Evolutionary conservation across 2,329 filamentous ascomycete genomes (phyloP).

Genomic region (Thielaviopsis cerberus): DNA sequence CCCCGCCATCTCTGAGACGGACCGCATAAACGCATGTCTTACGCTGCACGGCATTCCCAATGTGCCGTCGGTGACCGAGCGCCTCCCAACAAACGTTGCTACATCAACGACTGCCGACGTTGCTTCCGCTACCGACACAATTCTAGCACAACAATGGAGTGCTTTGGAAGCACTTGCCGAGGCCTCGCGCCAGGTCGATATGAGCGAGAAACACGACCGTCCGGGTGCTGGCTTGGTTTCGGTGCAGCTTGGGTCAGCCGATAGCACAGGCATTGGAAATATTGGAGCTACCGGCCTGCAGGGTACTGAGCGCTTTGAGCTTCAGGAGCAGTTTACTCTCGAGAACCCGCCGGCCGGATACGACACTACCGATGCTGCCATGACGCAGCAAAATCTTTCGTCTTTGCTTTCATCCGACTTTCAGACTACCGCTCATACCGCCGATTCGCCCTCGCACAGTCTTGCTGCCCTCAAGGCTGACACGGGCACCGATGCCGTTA

Average conservation of each 20-base stretch:
- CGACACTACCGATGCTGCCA: slow-evolving; percentile 19
- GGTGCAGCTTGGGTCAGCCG: slow-evolving; percentile 13
- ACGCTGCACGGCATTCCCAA: slow-evolving; percentile 52
- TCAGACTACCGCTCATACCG: not conserved
- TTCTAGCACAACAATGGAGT: slow-evolving; percentile 46
- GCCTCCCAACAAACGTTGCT: not conserved
- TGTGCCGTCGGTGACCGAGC: slow-evolving; percentile 9
- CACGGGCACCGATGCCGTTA: not conserved
- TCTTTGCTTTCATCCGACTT: slow-evolving; percentile 8
- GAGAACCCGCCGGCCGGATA: slow-evolving; percentile 36
- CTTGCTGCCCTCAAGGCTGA: slow-evolving; percentile 4
- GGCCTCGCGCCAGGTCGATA: slow-evolving; percentile 63
- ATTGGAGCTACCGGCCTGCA: slow-evolving; percentile 1
- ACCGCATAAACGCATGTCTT: slow-evolving; percentile 57
- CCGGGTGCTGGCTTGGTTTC: slow-evolving; percentile 18
- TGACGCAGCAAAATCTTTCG: slow-evolving; percentile 7
- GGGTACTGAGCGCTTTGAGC: slow-evolving; percentile 26
- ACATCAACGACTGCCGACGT: slow-evolving; percentile 10
- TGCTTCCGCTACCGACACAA: slow-evolving; percentile 10
- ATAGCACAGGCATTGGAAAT: slow-evolving; percentile 5
- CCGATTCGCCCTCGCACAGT: not conserved
- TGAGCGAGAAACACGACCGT: slow-evolving; percentile 38
- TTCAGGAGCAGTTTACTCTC: slow-evolving; percentile 40
- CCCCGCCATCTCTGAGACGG: slow-evolving; percentile 53
- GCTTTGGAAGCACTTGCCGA: slow-evolving; percentile 75